phyloP scores from a whole-genome alignment of 2,329 filamentous ascomycete genomes.

The Mycosphaerella arachidis region DNA sequence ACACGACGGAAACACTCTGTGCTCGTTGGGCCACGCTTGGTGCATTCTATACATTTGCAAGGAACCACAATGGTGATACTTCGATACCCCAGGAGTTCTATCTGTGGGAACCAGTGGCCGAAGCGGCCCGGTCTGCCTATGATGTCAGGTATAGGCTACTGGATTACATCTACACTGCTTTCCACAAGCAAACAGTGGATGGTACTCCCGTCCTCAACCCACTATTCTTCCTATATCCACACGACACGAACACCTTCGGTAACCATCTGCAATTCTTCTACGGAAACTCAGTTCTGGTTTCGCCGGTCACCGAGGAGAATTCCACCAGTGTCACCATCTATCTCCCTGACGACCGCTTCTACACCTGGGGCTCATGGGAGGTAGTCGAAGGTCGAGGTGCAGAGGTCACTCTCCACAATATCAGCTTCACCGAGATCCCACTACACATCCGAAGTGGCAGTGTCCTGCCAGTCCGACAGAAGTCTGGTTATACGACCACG shows the following conservation, averaged over 20 bases:
- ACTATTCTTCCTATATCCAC: constrained; percentile 65
- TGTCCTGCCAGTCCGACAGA: constrained; percentile 50
- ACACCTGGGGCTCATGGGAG: constrained; percentile 53
- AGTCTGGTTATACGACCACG: constrained; percentile 49
- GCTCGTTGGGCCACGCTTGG: constrained; percentile 70
- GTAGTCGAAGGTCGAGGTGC: constrained; percentile 41
- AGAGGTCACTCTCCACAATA: constrained; percentile 40
- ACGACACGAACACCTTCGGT: constrained; percentile 49
- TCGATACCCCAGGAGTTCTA: constrained; percentile 65
- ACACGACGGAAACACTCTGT: constrained; percentile 64
- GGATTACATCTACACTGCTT: constrained; percentile 71
- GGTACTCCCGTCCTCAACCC: constrained; percentile 65
- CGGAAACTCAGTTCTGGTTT: constrained; percentile 52
- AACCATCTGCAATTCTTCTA: constrained; percentile 57
- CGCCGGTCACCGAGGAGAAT: constrained; percentile 50
- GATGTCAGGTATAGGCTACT: constrained; percentile 65
- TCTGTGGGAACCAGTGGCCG: constrained; percentile 58
- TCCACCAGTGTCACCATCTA: constrained; percentile 52
- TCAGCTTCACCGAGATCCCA: constrained; percentile 54
- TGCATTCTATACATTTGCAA: constrained; percentile 70
- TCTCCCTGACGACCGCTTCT: constrained; percentile 55
- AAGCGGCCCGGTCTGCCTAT: constrained; percentile 63
- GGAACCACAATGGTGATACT: constrained; percentile 60
- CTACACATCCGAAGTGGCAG: constrained; percentile 61
- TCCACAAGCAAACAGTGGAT: constrained; percentile 54